These are phyloP conservation scores for Gloeostereum incarnatum DNA, from an alignment of 768 basidiomycete genomes.

Conservation along the genomic window DNA sequence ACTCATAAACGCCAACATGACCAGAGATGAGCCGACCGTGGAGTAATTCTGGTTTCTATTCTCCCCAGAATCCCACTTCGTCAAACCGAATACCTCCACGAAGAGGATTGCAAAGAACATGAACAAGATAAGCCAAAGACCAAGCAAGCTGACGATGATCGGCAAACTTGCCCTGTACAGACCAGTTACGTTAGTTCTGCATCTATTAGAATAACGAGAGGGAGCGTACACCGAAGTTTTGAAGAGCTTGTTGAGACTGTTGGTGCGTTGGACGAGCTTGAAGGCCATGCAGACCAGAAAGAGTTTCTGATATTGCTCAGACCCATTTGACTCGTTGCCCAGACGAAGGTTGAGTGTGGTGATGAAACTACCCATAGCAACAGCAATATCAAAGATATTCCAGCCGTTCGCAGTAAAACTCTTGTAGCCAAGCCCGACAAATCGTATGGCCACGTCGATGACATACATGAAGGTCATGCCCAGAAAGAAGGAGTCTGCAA, in stretches of 20 bases:
- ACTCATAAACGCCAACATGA: slow-evolving; percentile 91
- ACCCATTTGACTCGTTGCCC: slow-evolving; percentile 26
- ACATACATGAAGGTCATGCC: slow-evolving; percentile 62
- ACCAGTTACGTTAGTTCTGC: not conserved
- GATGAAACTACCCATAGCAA: slow-evolving; percentile 72
- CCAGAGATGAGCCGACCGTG: slow-evolving; percentile 65
- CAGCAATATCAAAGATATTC: slow-evolving; percentile 86
- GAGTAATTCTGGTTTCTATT: slow-evolving; percentile 69
- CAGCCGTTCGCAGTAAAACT: slow-evolving; percentile 89
- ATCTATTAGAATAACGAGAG: slow-evolving; percentile 1
- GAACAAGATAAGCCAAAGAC: slow-evolving; percentile 86
- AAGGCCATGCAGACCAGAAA: slow-evolving; percentile 91
- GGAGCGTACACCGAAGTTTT: slow-evolving; percentile 83
- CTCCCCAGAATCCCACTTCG: slow-evolving; percentile 72
- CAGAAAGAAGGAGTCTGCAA: slow-evolving; percentile 47
- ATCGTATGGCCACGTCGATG: slow-evolving; percentile 69
- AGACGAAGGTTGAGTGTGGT: slow-evolving; percentile 68
- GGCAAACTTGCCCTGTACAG: slow-evolving; percentile 69
- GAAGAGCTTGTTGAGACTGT: slow-evolving; percentile 89
- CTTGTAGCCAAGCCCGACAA: slow-evolving; percentile 74
- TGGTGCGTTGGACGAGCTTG: slow-evolving; percentile 86
- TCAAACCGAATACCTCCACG: slow-evolving; percentile 86
- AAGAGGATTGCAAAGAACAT: slow-evolving; percentile 85
- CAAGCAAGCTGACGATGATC: slow-evolving; percentile 74
- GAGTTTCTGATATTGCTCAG: slow-evolving; percentile 73